Conservation (phyloP, 2,329 filamentous ascomycete genomes). For the Fusarium redolens region DNA sequence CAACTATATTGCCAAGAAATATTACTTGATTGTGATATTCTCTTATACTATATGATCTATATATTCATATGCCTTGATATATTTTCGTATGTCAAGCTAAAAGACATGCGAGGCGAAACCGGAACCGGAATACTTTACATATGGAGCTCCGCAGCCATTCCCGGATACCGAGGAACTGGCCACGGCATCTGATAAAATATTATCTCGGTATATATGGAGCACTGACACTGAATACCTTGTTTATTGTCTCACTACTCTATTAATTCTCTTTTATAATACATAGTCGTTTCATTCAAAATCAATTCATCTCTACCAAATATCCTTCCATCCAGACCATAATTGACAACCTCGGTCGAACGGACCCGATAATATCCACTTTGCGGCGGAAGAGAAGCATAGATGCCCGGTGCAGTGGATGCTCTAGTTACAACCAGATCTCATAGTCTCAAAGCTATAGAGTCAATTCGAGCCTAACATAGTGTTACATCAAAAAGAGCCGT, state of each 20-base stretch:
- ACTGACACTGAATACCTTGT: not conserved
- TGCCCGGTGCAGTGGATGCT: conserved; percentile 24
- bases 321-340: not conserved
- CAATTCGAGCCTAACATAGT: not conserved
- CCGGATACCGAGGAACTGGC: conserved; percentile 27
- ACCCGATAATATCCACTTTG: conserved; percentile 34
- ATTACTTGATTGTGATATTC: not conserved
- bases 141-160: conserved; percentile 18
- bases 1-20: not conserved
- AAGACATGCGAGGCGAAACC: not conserved
- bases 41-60: too few species aligned
- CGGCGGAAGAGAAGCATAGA: conserved; percentile 7
- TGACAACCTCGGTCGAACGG: conserved; percentile 30
- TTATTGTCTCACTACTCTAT: rapidly evolving
- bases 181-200: conserved; percentile 22
- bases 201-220: conserved; percentile 1
- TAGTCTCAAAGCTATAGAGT: not conserved
- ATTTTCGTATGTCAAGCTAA: not conserved
- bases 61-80: not conserved
- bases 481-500: not conserved
- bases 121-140: not conserved
- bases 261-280: not conserved
- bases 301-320: not conserved
- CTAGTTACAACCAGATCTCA: not conserved
- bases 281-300: too few species aligned